These are phyloP conservation scores for Aspergillus japonicus DNA, from an alignment of 2,329 filamentous ascomycete species.

Conservation along the genomic window DNA sequence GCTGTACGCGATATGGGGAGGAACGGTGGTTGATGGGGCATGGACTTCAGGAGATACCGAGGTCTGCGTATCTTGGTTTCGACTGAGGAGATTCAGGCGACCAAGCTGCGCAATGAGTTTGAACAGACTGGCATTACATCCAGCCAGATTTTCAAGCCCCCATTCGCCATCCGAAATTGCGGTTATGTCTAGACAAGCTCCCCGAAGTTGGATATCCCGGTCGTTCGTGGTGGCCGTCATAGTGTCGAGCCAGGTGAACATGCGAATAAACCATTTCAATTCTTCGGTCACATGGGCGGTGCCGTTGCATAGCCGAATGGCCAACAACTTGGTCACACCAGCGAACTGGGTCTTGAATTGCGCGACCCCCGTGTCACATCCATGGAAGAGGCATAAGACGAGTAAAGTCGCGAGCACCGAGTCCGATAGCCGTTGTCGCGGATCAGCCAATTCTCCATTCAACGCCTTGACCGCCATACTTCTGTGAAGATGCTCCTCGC, in stretches of 20 bases:
- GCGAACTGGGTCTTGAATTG: constrained; percentile 93
- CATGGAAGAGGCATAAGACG: constrained; percentile 85
- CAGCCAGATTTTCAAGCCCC: constrained; percentile 78
- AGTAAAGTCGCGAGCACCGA: constrained; percentile 84
- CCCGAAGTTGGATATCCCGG: constrained; percentile 75
- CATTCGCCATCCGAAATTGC: constrained; percentile 66
- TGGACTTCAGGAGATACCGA: constrained; percentile 13
- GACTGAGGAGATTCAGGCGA: constrained; percentile 78
- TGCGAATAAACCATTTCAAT: constrained; percentile 76
- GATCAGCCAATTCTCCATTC: constrained; percentile 79
- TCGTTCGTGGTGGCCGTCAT: constrained; percentile 91
- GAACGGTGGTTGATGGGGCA: constrained; percentile 28
- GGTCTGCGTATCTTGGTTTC: constrained; percentile 51
- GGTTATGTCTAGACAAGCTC: constrained; percentile 62
- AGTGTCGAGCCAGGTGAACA: constrained; percentile 93
- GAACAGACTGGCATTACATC: constrained; percentile 84
- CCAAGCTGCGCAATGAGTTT: constrained; percentile 81
- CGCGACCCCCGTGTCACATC: constrained; percentile 88
- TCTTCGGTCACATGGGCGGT: constrained; percentile 65
- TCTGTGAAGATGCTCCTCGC: constrained; percentile 81
- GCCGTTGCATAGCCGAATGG: constrained; percentile 64
- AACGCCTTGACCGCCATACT: constrained; percentile 77
- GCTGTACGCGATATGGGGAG: constrained; percentile 35
- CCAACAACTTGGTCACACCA: constrained; percentile 85
- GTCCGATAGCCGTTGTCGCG: constrained; percentile 73